These are phyloP conservation scores for Sanghuangporus sanghuang DNA, from an alignment of 1,284 basidiomycete genomes.

Conservation along the genomic window DNA sequence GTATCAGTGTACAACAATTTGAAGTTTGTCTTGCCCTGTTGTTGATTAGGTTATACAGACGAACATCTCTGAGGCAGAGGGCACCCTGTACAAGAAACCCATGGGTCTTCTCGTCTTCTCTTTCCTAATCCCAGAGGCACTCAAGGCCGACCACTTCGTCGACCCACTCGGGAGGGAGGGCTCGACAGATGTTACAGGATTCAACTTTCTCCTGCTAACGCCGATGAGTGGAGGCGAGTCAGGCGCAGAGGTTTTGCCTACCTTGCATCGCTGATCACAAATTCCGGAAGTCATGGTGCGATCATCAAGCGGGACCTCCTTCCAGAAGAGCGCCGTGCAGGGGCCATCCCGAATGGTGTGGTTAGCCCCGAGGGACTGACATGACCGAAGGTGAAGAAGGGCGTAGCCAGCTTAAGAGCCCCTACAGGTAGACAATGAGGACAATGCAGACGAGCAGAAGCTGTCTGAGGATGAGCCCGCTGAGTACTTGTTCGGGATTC, in stretches of 20 bases:
- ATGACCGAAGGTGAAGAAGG: constrained; percentile 71
- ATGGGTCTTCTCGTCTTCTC: constrained; percentile 62
- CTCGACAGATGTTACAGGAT: constrained; percentile 55
- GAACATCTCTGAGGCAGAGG: constrained; percentile 67
- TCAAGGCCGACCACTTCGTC: constrained; percentile 34
- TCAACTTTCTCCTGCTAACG: constrained; percentile 64
- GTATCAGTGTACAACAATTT: constrained; percentile 28
- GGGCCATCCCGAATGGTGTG: constrained; percentile 69
- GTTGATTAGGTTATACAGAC: constrained; percentile 39
- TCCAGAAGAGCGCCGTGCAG: constrained; percentile 40
- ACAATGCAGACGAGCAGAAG: not conserved
- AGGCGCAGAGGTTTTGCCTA: constrained; percentile 34
- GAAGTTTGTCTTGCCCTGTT: not conserved
- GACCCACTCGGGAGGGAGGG: constrained; percentile 38
- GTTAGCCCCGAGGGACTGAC: constrained; percentile 49
- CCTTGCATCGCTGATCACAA: constrained; percentile 55
- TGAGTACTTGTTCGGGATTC: constrained; percentile 53
- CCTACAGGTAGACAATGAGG: constrained; percentile 20
- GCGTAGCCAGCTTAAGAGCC: constrained; percentile 42
- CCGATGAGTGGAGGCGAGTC: constrained; percentile 25
- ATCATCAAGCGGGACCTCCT: constrained; percentile 37
- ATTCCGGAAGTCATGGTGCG: constrained; percentile 58
- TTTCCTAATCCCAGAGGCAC: constrained; percentile 54
- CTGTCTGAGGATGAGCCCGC: constrained; percentile 42
- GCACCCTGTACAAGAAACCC: constrained; percentile 39